Evolutionary conservation across 495 filamentous ascomycete genomes (phyloP).

Genomic region (Geopyxis carbonaria): DNA sequence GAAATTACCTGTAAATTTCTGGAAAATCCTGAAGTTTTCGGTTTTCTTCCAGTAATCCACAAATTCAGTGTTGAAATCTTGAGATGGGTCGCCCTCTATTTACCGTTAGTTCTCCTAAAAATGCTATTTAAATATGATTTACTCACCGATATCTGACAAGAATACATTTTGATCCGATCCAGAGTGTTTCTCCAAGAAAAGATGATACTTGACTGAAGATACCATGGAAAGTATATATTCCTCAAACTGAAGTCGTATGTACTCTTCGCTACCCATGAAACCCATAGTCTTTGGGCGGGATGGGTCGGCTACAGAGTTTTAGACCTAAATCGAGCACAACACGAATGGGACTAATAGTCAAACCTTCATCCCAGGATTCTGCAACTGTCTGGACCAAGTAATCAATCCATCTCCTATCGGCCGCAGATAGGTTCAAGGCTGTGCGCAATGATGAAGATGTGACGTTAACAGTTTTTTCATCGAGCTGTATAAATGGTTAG

Average conservation of each 20-base stretch:
- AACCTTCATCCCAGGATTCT: slow-evolving; percentile 78
- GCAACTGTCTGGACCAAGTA: slow-evolving; percentile 82
- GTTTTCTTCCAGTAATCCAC: slow-evolving; percentile 67
- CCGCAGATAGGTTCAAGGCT: slow-evolving; percentile 62
- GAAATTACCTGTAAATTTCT: slow-evolving; percentile 46
- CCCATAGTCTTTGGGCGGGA: slow-evolving; percentile 79
- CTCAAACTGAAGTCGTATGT: slow-evolving; percentile 93
- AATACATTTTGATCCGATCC: slow-evolving; percentile 38
- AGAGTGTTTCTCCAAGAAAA: slow-evolving; percentile 47
- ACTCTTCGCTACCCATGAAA: slow-evolving; percentile 92
- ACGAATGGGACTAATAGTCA: background rate
- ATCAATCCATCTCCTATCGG: slow-evolving; percentile 93
- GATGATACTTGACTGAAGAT: slow-evolving; percentile 74
- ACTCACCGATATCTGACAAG: slow-evolving; percentile 38
- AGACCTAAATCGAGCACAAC: background rate
- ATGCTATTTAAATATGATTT: background rate
- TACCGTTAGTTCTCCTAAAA: background rate
- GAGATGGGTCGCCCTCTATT: slow-evolving; percentile 65
- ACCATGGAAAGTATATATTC: slow-evolving; percentile 86
- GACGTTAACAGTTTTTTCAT: slow-evolving; percentile 74
- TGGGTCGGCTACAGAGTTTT: slow-evolving; percentile 54
- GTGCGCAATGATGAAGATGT: slow-evolving; percentile 58
- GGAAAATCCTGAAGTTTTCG: slow-evolving; percentile 75
- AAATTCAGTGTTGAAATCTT: slow-evolving; percentile 65
- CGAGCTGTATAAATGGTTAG: slow-evolving; percentile 36